These are phyloP conservation scores for Claviceps paspali DNA, from an alignment of 2,329 filamentous ascomycete genomes.

Conservation along the genomic window DNA sequence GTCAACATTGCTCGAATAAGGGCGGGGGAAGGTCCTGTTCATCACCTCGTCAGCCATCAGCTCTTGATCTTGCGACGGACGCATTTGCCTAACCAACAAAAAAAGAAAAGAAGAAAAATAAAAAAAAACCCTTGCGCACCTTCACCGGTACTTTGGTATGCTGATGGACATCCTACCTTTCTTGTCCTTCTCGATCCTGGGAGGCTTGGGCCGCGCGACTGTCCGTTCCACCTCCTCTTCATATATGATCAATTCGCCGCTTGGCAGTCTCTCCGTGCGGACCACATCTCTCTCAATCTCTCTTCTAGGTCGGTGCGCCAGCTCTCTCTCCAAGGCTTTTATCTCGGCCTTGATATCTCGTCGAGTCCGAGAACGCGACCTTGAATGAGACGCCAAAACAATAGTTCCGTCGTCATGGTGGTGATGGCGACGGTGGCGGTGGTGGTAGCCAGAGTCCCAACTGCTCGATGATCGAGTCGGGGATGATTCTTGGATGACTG, in stretches of 20 bases:
- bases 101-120: neutral
- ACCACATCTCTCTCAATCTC: conserved; percentile 35
- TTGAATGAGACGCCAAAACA: conserved; percentile 27
- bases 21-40: conserved; percentile 44
- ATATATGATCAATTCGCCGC: conserved; percentile 49
- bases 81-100: too few relatives aligned
- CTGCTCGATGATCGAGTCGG: conserved; percentile 26
- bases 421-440: conserved; percentile 16
- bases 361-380: conserved; percentile 30
- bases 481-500: conserved; percentile 33
- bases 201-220: conserved; percentile 37
- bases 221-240: conserved; percentile 43
- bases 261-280: conserved; percentile 39
- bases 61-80: conserved; percentile 5
- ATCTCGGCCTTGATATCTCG: conserved; percentile 61
- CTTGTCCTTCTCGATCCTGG: conserved; percentile 73
- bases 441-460: conserved; percentile 15
- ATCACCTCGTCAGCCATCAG: conserved; percentile 17
- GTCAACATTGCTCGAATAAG: conserved; percentile 56
- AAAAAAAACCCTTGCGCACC: conserved; percentile 24
- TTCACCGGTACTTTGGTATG: conserved; percentile 54
- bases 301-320: conserved; percentile 21
- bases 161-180: conserved; percentile 92
- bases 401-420: conserved; percentile 14
- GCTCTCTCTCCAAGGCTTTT: conserved; percentile 44